These are phyloP conservation scores for Starmerella cellae DNA, from an alignment of 805 yeast species.

Conservation along the genomic window DNA sequence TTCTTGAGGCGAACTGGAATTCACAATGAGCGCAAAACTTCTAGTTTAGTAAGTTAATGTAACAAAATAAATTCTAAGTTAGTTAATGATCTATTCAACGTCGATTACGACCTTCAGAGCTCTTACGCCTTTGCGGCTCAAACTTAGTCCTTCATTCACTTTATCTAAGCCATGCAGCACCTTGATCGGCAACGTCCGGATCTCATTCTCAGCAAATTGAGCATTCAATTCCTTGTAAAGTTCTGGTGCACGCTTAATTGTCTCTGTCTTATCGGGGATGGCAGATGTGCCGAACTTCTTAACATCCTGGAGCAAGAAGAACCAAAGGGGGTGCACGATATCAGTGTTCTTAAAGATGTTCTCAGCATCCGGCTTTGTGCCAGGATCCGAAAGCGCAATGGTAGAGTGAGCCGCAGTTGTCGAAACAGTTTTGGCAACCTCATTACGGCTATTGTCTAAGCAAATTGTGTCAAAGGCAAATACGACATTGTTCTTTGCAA, in stretches of 20 bases:
- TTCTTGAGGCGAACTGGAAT: no score
- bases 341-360: background rate
- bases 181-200: conserved; percentile 14
- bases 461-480: conserved; percentile 23
- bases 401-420: background rate
- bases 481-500: conserved; percentile 19
- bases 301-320: conserved; percentile 14
- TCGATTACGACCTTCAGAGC: conserved; percentile 22
- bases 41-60: no score
- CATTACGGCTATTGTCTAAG: conserved; percentile 11
- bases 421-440: conserved; percentile 19
- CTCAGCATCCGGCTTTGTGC: conserved; percentile 1
- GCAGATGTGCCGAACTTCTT: conserved; percentile 18
- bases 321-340: conserved; percentile 13
- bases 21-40: no score
- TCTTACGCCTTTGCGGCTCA: conserved; percentile 19
- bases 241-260: conserved; percentile 6
- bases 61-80: background rate
- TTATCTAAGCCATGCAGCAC: conserved; percentile 22
- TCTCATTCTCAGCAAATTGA: conserved; percentile 9
- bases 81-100: background rate
- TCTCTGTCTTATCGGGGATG: conserved; percentile 8
- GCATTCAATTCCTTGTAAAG: conserved; percentile 10
- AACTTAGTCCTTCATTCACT: conserved; percentile 18
- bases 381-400: conserved; percentile 3